These are phyloP conservation scores for Omphalea diandra DNA, from an alignment of 441 rosid genomes.

Conservation along the genomic window DNA sequence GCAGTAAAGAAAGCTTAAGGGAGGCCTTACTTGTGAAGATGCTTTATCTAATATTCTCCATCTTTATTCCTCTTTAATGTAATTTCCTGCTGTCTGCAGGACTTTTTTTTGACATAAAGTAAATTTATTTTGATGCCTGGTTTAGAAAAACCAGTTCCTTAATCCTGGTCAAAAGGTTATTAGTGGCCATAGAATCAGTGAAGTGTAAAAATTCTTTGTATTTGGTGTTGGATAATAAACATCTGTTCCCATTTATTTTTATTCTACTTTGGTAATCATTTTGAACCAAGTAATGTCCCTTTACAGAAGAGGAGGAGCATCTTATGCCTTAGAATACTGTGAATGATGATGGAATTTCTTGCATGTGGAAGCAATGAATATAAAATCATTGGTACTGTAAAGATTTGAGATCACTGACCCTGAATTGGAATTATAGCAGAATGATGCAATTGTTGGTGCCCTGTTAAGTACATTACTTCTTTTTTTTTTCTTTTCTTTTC, in stretches of 20 bases:
- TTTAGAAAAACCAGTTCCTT: neutral
- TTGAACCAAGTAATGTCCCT: constrained; percentile 5
- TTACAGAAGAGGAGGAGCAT: neutral
- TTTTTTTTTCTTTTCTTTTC: too few relatives aligned
- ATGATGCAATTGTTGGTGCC: neutral
- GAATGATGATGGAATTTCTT: neutral
- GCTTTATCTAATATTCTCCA: constrained; percentile 38
- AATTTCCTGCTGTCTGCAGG: constrained; percentile 14
- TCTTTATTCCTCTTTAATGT: constrained; percentile 36
- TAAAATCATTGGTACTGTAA: neutral
- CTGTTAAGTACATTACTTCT: neutral
- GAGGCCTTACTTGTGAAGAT: constrained; percentile 36
- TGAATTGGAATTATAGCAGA: neutral
- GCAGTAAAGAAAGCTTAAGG: constrained; percentile 24
- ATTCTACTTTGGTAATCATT: neutral
- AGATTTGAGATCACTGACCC: neutral
- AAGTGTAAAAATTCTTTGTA: neutral
- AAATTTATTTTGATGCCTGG: constrained; percentile 5
- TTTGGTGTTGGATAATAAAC: neutral
- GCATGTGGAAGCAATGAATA: neutral
- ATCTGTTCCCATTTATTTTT: too few relatives aligned
- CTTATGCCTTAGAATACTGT: constrained; percentile 5
- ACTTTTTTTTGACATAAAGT: constrained; percentile 11
- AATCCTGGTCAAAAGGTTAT: constrained; percentile 11
- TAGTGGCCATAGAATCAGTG: neutral